Percentiles rank a stretch among this genome's conserved stretches.
Evolutionary conservation across 768 basidiomycete species (phyloP).

Genomic region (Hydnum rufescens): DNA sequence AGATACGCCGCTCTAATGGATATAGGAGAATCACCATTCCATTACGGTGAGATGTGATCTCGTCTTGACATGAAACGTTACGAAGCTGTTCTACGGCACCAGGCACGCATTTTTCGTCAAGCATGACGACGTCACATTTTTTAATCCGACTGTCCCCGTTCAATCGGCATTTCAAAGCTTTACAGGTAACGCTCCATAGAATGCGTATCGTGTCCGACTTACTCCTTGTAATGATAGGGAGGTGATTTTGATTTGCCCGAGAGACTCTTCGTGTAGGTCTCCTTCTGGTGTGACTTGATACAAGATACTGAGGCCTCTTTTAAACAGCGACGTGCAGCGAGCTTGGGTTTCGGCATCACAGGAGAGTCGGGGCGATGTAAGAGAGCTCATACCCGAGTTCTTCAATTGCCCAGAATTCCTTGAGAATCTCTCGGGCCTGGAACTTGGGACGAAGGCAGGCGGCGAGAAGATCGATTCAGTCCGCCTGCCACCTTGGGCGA

Average conservation of each 20-base stretch:
- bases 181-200: constrained; percentile 48
- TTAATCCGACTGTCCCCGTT: constrained; percentile 77
- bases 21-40: constrained; percentile 74
- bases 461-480: constrained; percentile 76
- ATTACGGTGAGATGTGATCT: constrained; percentile 29
- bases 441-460: constrained; percentile 56
- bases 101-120: constrained; percentile 85
- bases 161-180: constrained; percentile 85
- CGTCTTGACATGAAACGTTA: not conserved
- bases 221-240: constrained; percentile 30
- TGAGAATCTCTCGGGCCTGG: constrained; percentile 56
- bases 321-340: constrained; percentile 46
- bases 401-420: constrained; percentile 79
- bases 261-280: constrained; percentile 33
- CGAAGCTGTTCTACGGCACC: constrained; percentile 3
- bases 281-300: constrained; percentile 25
- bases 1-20: constrained; percentile 58
- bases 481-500: constrained; percentile 79
- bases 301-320: not conserved
- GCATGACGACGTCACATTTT: constrained; percentile 94
- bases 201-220: too few species aligned
- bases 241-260: constrained; percentile 92
- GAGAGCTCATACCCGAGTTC: constrained; percentile 84
- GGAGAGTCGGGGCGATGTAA: constrained; percentile 78
- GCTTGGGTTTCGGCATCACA: constrained; percentile 70